Conservation (phyloP, 2,329 filamentous ascomycete genomes). For the Zasmidium angulare region DNA sequence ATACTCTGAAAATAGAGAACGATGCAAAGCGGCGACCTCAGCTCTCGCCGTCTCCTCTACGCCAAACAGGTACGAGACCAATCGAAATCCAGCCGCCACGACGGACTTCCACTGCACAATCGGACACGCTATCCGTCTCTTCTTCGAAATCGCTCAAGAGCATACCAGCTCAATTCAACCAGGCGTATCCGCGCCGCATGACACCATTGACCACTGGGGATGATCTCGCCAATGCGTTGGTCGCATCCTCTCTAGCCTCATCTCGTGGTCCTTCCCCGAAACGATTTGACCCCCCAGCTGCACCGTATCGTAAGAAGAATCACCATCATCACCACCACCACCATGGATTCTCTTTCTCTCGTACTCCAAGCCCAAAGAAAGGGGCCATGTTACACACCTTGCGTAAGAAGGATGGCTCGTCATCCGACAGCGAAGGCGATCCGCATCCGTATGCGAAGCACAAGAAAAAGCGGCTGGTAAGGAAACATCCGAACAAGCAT, state of each 20-base stretch:
- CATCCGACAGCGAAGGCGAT: slow-evolving; percentile 40
- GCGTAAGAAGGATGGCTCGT: slow-evolving; percentile 50
- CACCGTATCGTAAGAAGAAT: slow-evolving; percentile 28
- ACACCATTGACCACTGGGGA: slow-evolving; percentile 58
- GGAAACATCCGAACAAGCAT: slow-evolving; percentile 67
- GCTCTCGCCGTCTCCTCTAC: slow-evolving; percentile 19
- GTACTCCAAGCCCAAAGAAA: slow-evolving; percentile 47
- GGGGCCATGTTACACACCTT: slow-evolving; percentile 64
- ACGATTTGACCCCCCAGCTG: slow-evolving; percentile 42
- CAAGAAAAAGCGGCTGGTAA: slow-evolving; percentile 58
- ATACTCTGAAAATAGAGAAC: slow-evolving; percentile 11
- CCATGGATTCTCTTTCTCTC: slow-evolving; percentile 35
- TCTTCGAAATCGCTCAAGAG: slow-evolving; percentile 25
- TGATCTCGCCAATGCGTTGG: slow-evolving; percentile 70
- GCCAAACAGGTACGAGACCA: slow-evolving; percentile 14
- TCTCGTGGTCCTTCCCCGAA: slow-evolving; percentile 41
- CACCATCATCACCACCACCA: slow-evolving; percentile 14
- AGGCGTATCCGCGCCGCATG: slow-evolving; percentile 37
- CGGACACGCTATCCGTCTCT: slow-evolving; percentile 21
- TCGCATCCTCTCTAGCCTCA: slow-evolving; percentile 72
- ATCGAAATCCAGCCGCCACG: slow-evolving; percentile 14
- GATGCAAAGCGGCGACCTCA: slow-evolving; percentile 15
- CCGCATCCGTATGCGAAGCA: slow-evolving; percentile 52
- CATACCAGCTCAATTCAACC: slow-evolving; percentile 35
- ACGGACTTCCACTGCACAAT: slow-evolving; percentile 18